These are phyloP conservation scores for Neurospora hispaniola DNA, from an alignment of 495 filamentous ascomycete genomes.

Conservation along the genomic window DNA sequence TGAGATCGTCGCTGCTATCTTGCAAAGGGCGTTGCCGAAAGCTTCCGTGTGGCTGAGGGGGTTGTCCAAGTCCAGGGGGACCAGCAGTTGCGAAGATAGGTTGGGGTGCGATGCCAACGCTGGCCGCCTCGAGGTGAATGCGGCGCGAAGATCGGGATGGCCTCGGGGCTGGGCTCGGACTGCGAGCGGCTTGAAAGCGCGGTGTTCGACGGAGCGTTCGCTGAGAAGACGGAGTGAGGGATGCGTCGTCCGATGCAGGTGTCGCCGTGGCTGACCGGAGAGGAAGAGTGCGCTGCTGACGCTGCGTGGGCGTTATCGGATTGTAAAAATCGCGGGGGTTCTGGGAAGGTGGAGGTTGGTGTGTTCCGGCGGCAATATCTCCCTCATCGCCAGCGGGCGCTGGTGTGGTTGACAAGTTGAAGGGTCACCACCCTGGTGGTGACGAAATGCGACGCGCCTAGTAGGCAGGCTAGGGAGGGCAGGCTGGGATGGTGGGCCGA, in stretches of 20 bases:
- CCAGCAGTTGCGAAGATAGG: slow-evolving; percentile 23
- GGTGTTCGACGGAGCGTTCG: slow-evolving; percentile 37
- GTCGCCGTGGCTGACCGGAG: slow-evolving; percentile 16
- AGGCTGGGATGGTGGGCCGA: neutral
- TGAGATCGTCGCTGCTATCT: slow-evolving; percentile 29
- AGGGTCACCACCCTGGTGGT: slow-evolving; percentile 32
- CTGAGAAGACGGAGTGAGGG: slow-evolving; percentile 30
- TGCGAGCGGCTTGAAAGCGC: slow-evolving; percentile 32
- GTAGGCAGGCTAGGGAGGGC: neutral
- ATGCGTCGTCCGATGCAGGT: slow-evolving; percentile 20
- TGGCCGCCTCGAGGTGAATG: slow-evolving; percentile 25
- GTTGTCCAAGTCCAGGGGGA: slow-evolving; percentile 4
- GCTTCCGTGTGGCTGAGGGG: neutral
- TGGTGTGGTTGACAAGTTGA: slow-evolving; percentile 36
- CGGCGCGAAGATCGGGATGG: slow-evolving; percentile 20
- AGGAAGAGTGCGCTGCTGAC: slow-evolving; percentile 33
- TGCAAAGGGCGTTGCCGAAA: slow-evolving; percentile 32
- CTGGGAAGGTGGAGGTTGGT: slow-evolving; percentile 24
- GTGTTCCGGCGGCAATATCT: slow-evolving; percentile 33
- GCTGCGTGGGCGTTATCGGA: slow-evolving; percentile 24
- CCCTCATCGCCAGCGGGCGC: slow-evolving; percentile 21
- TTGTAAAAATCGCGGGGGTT: slow-evolving; percentile 38
- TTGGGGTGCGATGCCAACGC: slow-evolving; percentile 24
- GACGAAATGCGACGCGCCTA: slow-evolving; percentile 9
- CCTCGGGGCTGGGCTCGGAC: slow-evolving; percentile 32